Evolutionary conservation across 306 rosid genomes (phyloP).

Genomic region (Clitoria ternatea): DNA sequence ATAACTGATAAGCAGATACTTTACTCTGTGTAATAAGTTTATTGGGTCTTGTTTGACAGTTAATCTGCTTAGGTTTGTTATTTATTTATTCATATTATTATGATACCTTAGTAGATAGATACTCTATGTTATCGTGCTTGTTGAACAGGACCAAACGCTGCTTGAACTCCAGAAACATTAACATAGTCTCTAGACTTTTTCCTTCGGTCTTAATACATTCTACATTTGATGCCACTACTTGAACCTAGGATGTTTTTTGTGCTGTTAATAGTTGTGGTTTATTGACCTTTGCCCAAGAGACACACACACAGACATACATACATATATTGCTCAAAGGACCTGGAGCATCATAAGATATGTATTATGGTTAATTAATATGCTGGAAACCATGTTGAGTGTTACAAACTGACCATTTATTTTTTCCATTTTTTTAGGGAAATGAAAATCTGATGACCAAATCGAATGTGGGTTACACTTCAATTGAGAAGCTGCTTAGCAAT

Average conservation of each 20-base stretch:
- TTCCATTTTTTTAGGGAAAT: constrained; percentile 47
- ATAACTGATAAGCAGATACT: background rate
- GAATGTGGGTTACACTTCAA: constrained; percentile 35
- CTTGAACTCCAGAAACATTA: background rate
- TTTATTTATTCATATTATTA: background rate
- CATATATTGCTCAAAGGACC: too few relatives aligned
- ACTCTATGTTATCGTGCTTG: background rate
- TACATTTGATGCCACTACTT: background rate
- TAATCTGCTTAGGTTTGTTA: background rate
- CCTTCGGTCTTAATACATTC: background rate
- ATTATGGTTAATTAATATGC: constrained; percentile 1
- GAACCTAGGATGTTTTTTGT: background rate
- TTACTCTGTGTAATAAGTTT: constrained; percentile 1
- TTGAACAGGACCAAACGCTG: background rate
- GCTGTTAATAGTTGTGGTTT: background rate
- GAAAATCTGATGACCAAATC: constrained; percentile 35
- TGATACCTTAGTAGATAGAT: background rate
- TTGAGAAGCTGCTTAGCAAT: constrained; percentile 75
- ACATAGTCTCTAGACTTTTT: background rate
- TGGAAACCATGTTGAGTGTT: background rate
- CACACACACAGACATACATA: too few relatives aligned
- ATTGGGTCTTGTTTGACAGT: background rate
- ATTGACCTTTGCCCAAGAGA: too few relatives aligned
- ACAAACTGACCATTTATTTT: constrained; percentile 13
- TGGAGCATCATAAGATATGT: background rate